phyloP scores from a whole-genome alignment of 495 filamentous ascomycete species.

The Bathelium albidoporum region DNA sequence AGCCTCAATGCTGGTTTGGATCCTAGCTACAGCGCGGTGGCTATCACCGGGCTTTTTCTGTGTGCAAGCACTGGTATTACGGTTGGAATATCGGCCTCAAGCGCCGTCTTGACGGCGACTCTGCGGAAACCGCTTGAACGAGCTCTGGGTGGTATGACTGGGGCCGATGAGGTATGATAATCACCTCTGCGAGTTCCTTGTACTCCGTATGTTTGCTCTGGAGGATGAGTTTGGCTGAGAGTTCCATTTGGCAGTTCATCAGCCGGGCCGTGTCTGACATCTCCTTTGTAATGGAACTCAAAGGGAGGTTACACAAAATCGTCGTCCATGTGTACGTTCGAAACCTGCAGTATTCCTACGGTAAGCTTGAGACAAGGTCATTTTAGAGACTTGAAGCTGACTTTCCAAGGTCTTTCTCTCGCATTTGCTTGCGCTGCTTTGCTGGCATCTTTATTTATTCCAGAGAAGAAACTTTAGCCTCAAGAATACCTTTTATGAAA shows the following conservation, averaged over 20 bases:
- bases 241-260: not conserved
- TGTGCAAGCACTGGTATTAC: not conserved
- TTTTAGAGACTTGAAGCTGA: not conserved
- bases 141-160: not conserved
- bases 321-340: not conserved
- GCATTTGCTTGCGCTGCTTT: not conserved
- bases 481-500: too few relatives aligned
- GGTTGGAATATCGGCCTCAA: not conserved
- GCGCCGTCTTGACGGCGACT: not conserved
- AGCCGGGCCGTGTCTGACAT: not conserved
- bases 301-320: not conserved
- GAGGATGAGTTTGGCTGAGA: not conserved
- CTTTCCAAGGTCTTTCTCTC: not conserved
- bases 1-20: slow-evolving; percentile 14
- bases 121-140: not conserved
- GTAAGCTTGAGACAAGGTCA: not conserved
- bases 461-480: not conserved
- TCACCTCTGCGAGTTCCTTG: not conserved
- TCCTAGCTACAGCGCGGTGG: slow-evolving; percentile 12
- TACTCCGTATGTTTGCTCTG: not conserved
- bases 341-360: not conserved
- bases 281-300: not conserved
- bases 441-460: not conserved
- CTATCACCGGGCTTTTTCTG: slow-evolving; percentile 1
- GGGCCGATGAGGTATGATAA: not conserved